Conservation (phyloP, 495 filamentous ascomycete species). For the Acidiella bohemica region DNA sequence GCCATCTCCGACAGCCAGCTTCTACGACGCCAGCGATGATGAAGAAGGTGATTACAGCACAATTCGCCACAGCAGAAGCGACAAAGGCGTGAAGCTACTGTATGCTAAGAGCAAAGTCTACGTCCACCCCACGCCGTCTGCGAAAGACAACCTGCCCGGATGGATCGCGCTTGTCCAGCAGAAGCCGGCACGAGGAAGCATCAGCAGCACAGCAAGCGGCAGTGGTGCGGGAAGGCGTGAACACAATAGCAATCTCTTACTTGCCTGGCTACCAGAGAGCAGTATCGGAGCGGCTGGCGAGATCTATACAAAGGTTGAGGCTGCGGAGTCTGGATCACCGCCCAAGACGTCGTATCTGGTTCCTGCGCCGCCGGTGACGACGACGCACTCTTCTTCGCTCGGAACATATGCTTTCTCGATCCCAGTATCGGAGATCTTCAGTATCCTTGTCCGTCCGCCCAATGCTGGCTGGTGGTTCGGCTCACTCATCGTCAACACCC, state of each 20-base stretch:
- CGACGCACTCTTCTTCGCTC: slow-evolving; percentile 49
- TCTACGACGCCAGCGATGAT: slow-evolving; percentile 94
- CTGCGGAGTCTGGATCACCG: slow-evolving; percentile 62
- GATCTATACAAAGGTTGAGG: slow-evolving; percentile 90
- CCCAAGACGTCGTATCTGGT: slow-evolving; percentile 84
- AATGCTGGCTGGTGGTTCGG: slow-evolving; percentile 98
- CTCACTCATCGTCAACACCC: slow-evolving; percentile 79
- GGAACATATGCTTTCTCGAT: slow-evolving; percentile 88
- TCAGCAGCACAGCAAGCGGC: not conserved
- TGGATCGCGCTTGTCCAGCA: slow-evolving; percentile 92
- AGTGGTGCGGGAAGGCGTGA: slow-evolving; percentile 11
- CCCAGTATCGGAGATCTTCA: slow-evolving; percentile 80
- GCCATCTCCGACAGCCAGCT: slow-evolving; percentile 73
- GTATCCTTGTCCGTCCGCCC: slow-evolving; percentile 76
- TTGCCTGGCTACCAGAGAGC: slow-evolving; percentile 90
- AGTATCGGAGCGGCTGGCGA: slow-evolving; percentile 73
- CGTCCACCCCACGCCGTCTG: slow-evolving; percentile 84
- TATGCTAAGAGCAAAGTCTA: slow-evolving; percentile 99
- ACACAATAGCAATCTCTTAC: slow-evolving; percentile 46
- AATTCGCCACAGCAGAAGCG: slow-evolving; percentile 67
- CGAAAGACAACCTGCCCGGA: slow-evolving; percentile 93
- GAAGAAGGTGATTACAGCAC: slow-evolving; percentile 93
- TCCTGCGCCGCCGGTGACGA: slow-evolving; percentile 75
- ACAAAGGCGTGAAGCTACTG: slow-evolving; percentile 84
- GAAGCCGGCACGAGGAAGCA: slow-evolving; percentile 39